phyloP scores from a whole-genome alignment of 176 grass and related monocot genomes.

The Phyllostachys edulis region DNA sequence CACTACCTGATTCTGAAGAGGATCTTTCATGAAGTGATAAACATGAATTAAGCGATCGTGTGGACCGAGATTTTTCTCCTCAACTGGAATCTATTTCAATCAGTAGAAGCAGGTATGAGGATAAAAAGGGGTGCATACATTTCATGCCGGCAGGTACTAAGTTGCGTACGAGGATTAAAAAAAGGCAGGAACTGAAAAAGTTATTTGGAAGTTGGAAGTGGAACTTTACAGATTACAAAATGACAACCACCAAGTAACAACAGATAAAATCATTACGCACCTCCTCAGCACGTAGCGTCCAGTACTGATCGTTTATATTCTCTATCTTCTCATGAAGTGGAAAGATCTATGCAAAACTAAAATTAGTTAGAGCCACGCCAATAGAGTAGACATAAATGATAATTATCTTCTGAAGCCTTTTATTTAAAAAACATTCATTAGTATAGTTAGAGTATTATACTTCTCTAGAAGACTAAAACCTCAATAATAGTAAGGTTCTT shows the following conservation, averaged over 20 bases:
- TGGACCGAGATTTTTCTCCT: conserved; percentile 73
- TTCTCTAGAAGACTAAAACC: conserved; percentile 17
- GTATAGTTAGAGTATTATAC: neutral
- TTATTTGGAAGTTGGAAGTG: neutral
- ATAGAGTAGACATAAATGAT: conserved; percentile 31
- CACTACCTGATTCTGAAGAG: conserved; percentile 84
- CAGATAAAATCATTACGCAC: conserved; percentile 47
- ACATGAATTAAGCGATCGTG: conserved; percentile 95
- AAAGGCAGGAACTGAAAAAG: neutral
- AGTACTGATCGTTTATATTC: conserved; percentile 99
- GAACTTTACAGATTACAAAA: neutral
- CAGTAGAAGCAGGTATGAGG: conserved; percentile 12
- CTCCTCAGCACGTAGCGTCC: conserved; percentile 96
- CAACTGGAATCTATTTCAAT: conserved; percentile 78
- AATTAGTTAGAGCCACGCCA: conserved; percentile 22
- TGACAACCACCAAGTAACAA: neutral
- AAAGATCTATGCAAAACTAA: conserved; percentile 67
- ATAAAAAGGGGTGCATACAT: conserved; percentile 3
- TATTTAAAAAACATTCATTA: neutral
- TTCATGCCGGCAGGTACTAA: neutral
- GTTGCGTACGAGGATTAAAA: neutral
- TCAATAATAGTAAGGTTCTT: neutral
- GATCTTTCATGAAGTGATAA: conserved; percentile 93
- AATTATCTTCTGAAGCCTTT: conserved; percentile 14
- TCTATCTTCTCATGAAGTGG: conserved; percentile 85